Conservation (phyloP, 208 protist genomes). For the Tritrichomonas musculus region DNA sequence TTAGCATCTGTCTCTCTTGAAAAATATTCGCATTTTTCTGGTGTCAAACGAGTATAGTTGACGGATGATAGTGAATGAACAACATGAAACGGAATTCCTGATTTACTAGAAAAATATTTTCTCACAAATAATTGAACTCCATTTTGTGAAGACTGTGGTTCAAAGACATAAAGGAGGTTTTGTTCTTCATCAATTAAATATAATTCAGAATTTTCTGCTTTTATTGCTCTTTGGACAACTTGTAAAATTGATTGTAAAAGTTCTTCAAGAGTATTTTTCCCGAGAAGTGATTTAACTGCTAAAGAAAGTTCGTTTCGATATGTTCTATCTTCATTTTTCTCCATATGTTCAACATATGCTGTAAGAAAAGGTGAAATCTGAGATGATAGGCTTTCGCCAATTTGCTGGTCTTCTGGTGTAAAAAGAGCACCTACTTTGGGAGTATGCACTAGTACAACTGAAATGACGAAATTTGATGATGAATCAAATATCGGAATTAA, state of each 20-base stretch:
- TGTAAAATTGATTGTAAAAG: neutral
- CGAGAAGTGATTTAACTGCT: neutral
- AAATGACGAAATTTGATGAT: constrained; percentile 14
- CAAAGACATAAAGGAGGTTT: neutral
- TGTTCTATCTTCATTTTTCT: neutral
- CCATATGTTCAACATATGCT: neutral
- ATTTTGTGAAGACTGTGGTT: neutral
- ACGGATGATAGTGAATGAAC: neutral
- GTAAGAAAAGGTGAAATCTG: constrained; percentile 8
- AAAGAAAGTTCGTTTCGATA: neutral
- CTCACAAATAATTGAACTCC: neutral
- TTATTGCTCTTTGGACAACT: neutral
- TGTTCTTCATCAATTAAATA: neutral
- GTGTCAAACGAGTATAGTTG: neutral
- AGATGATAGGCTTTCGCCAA: neutral
- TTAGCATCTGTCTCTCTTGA: neutral
- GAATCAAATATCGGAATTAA: constrained; percentile 21
- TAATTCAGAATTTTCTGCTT: neutral
- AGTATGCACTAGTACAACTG: neutral
- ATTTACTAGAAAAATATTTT: neutral
- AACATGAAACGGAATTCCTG: constrained; percentile 7
- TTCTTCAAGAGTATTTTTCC: constrained; percentile 8
- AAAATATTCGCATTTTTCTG: constrained; percentile 16
- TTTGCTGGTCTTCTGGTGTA: neutral
- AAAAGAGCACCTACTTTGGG: neutral